A percentile compares a stretch with the other conserved stretches of the same genome.
phyloP scores from a whole-genome alignment of 306 rosid genomes.

The Elaeagnus macrophylla region DNA sequence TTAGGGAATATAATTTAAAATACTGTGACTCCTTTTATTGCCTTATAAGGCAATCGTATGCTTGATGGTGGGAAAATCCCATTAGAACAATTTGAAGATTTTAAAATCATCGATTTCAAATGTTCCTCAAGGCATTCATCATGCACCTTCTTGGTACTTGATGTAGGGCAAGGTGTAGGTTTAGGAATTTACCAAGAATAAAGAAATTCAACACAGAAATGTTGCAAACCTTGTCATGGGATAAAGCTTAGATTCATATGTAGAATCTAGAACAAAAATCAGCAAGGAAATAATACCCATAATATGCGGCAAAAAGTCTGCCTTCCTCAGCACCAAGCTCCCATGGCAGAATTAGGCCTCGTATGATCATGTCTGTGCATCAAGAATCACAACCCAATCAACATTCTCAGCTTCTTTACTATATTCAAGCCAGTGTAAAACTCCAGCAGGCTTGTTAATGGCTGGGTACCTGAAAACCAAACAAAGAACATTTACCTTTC shows the following conservation, averaged over 20 bases:
- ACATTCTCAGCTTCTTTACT: conserved; percentile 85
- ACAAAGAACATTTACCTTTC: neutral
- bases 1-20: too few relatives aligned
- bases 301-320: conserved; percentile 83
- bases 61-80: too few relatives aligned
- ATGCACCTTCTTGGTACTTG: neutral
- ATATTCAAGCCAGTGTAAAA: conserved; percentile 86
- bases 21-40: too few relatives aligned
- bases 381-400: conserved; percentile 96
- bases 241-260: too few relatives aligned
- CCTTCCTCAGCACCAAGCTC: conserved; percentile 97
- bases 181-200: neutral
- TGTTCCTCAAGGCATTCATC: conserved; percentile 1
- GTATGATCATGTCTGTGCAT: conserved; percentile 93
- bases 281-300: conserved; percentile 49
- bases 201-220: neutral
- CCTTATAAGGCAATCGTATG: too few relatives aligned
- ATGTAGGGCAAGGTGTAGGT: too few relatives aligned
- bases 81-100: too few relatives aligned
- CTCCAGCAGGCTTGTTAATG: conserved; percentile 97
- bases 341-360: conserved; percentile 95
- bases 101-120: too few relatives aligned
- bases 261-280: neutral
- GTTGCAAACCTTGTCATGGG: conserved; percentile 10
- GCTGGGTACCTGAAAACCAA: conserved; percentile 87